These are phyloP conservation scores for Periconia sp. DNA, from an alignment of 2,329 filamentous ascomycete species.

Conservation along the genomic window DNA sequence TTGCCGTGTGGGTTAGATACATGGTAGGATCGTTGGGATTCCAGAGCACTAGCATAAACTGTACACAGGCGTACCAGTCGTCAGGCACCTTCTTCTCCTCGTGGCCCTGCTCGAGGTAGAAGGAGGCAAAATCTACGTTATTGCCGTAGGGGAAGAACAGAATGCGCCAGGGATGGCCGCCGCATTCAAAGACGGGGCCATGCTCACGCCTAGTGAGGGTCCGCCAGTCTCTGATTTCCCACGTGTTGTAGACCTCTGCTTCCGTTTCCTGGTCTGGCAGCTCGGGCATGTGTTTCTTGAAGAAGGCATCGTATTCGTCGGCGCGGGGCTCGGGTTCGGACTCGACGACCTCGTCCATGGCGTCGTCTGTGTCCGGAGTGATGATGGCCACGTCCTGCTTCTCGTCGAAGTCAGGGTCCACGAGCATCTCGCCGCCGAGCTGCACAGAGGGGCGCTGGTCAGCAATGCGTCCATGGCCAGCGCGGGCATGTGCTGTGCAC, in stretches of 20 bases:
- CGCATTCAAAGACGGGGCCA: constrained; percentile 86
- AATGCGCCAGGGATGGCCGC: constrained; percentile 90
- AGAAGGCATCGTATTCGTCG: constrained; percentile 80
- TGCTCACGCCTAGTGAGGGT: constrained; percentile 78
- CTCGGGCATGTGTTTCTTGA: constrained; percentile 75
- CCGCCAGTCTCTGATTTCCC: constrained; percentile 87
- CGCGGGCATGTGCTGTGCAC: constrained; percentile 9
- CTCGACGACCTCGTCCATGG: constrained; percentile 62
- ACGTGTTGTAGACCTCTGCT: constrained; percentile 78
- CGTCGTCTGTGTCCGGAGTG: constrained; percentile 64
- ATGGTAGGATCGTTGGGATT: constrained; percentile 92
- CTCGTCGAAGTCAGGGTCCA: constrained; percentile 68
- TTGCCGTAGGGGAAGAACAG: constrained; percentile 96
- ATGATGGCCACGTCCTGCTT: constrained; percentile 68
- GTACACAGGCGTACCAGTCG: constrained; percentile 95
- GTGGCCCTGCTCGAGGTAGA: constrained; percentile 96
- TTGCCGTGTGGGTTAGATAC: constrained; percentile 77
- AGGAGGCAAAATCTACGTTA: constrained; percentile 89
- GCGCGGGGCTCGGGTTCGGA: constrained; percentile 60
- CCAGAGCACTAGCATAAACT: constrained; percentile 93
- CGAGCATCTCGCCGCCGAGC: constrained; percentile 68
- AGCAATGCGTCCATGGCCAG: constrained; percentile 10
- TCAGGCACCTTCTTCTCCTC: constrained; percentile 76
- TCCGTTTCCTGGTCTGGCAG: constrained; percentile 81
- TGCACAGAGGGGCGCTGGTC: constrained; percentile 35